These are phyloP conservation scores for Basipetospora chlamydospora DNA, from an alignment of 2,329 filamentous ascomycete genomes.

Conservation along the genomic window DNA sequence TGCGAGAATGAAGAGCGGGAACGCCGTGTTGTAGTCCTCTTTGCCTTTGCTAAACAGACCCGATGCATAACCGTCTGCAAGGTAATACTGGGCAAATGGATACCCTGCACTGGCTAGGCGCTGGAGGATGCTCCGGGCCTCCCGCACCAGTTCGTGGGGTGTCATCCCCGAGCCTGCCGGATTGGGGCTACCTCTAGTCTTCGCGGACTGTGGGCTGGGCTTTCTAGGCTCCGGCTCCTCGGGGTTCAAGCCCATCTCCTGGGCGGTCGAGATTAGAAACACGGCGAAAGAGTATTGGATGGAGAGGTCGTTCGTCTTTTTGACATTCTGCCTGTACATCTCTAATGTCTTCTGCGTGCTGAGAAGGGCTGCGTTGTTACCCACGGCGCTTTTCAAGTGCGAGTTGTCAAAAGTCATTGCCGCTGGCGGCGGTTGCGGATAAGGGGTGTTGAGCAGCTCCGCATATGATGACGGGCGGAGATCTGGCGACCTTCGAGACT, in stretches of 20 bases:
- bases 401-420: constrained; percentile 66
- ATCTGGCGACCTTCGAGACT: constrained; percentile 42
- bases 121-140: constrained; percentile 82
- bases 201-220: constrained; percentile 29
- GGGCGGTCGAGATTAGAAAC: constrained; percentile 80
- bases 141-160: constrained; percentile 58
- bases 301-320: constrained; percentile 83
- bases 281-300: constrained; percentile 95
- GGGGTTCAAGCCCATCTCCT: constrained; percentile 52
- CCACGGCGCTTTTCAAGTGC: constrained; percentile 62
- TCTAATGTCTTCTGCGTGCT: constrained; percentile 89
- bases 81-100: constrained; percentile 95
- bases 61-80: constrained; percentile 86
- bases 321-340: constrained; percentile 94
- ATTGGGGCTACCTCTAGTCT: constrained; percentile 31
- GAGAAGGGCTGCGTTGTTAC: constrained; percentile 79
- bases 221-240: constrained; percentile 31
- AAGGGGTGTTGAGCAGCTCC: constrained; percentile 53
- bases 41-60: constrained; percentile 92
- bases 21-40: constrained; percentile 80
- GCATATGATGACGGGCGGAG: constrained; percentile 37
- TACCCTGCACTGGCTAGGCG: constrained; percentile 76
- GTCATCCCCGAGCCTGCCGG: constrained; percentile 29
- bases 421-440: constrained; percentile 60
- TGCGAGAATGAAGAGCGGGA: constrained; percentile 81